Conservation (phyloP, 1,284 basidiomycete species). For the Moesziomyces parantarcticus region DNA sequence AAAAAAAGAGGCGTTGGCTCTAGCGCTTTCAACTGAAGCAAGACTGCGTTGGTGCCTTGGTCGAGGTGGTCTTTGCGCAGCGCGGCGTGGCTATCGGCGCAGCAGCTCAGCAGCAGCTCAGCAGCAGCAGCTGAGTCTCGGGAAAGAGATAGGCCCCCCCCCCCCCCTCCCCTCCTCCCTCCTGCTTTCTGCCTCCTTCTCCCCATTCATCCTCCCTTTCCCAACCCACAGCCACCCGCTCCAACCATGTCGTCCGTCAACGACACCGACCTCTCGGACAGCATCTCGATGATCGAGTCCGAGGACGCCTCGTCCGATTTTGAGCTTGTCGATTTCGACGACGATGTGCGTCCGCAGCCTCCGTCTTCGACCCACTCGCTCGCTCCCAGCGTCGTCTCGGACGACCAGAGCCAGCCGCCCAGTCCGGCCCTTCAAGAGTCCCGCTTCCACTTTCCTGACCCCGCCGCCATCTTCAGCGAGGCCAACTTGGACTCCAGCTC, state of each 20-base stretch:
- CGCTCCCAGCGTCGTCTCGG: constrained; percentile 18
- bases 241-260: constrained; percentile 24
- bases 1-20: not conserved
- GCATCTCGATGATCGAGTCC: constrained; percentile 21
- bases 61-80: no score
- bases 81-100: no score
- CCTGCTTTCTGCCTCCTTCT: no score
- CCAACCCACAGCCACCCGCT: no score
- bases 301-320: constrained; percentile 27
- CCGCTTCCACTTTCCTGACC: constrained; percentile 38
- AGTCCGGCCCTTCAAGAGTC: constrained; percentile 30
- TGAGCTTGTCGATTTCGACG: constrained; percentile 33
- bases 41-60: not conserved
- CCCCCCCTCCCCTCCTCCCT: not conserved
- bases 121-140: no score
- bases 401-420: constrained; percentile 6
- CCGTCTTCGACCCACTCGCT: constrained; percentile 22
- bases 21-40: not conserved
- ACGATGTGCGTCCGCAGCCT: constrained; percentile 12
- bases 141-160: no score
- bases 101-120: no score
- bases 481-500: constrained; percentile 22
- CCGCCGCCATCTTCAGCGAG: constrained; percentile 21
- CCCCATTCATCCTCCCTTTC: not conserved
- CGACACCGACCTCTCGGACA: constrained; percentile 34